phyloP scores from a whole-genome alignment of 179 eudicot species.

The Vitellaria paradoxa region DNA sequence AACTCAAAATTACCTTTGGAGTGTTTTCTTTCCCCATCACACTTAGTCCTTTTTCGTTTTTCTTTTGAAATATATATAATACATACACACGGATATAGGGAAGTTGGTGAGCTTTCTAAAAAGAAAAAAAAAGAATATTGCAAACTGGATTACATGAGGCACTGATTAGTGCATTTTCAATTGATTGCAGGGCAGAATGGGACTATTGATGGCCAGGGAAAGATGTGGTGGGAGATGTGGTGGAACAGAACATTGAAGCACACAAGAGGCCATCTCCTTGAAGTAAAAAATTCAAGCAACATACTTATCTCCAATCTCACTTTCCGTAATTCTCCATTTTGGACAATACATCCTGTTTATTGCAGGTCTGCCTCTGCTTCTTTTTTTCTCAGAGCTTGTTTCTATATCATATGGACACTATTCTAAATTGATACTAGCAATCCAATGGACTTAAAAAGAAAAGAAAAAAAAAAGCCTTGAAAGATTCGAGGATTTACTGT shows the following conservation, averaged over 20 bases:
- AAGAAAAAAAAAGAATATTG: neutral
- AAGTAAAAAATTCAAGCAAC: constrained; percentile 71
- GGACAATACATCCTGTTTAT: constrained; percentile 98
- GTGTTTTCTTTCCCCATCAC: neutral
- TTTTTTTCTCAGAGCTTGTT: neutral
- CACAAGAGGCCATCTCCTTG: constrained; percentile 96
- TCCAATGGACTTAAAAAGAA: neutral
- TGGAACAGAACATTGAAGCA: constrained; percentile 91
- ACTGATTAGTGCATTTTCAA: constrained; percentile 20
- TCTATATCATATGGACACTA: neutral
- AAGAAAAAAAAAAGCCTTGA: too few relatives aligned
- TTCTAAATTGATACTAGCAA: neutral
- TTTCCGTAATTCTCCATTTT: constrained; percentile 87
- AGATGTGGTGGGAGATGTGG: constrained; percentile 99
- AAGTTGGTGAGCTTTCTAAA: neutral
- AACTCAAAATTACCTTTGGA: neutral
- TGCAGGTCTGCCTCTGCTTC: constrained; percentile 58
- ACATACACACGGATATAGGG: too few relatives aligned
- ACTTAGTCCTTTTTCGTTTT: too few relatives aligned
- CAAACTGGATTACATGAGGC: neutral
- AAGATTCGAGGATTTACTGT: neutral
- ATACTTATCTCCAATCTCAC: constrained; percentile 89
- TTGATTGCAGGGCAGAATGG: constrained; percentile 70
- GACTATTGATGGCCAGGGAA: constrained; percentile 88
- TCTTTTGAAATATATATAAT: too few relatives aligned